These are phyloP conservation scores for Xylariaceae sp. DNA, from an alignment of 2,329 filamentous ascomycete species.

Conservation along the genomic window DNA sequence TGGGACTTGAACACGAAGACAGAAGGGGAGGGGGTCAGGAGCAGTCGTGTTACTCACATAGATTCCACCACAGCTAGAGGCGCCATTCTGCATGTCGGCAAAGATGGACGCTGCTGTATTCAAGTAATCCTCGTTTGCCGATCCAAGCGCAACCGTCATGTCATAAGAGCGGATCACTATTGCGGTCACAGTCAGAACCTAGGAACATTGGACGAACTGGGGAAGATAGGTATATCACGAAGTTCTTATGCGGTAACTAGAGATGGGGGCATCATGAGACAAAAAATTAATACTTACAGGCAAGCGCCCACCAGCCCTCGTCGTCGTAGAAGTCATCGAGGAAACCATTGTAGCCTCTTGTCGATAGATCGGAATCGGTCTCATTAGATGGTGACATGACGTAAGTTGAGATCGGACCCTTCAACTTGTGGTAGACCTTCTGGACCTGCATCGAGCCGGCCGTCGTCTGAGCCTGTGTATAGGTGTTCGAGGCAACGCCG, in stretches of 20 bases:
- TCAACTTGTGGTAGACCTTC: conserved; percentile 21
- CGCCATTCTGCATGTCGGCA: conserved; percentile 49
- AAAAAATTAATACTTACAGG: conserved; percentile 22
- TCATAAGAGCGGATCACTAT: conserved; percentile 50
- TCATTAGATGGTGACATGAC: conserved; percentile 19
- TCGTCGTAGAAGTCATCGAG: conserved; percentile 58
- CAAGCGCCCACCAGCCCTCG: conserved; percentile 61
- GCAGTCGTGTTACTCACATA: no score
- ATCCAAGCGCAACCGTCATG: conserved; percentile 34
- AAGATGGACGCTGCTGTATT: conserved; percentile 50
- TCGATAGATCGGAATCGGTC: conserved; percentile 18
- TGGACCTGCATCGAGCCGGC: conserved; percentile 22
- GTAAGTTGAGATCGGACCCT: conserved; percentile 29
- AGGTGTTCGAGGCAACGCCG: conserved; percentile 31
- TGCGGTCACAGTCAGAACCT: background rate
- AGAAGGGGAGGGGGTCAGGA: no score
- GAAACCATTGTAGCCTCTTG: conserved; percentile 42
- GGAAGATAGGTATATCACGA: background rate
- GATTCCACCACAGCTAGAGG: conserved; percentile 49
- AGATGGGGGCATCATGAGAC: background rate
- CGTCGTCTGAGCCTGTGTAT: conserved; percentile 29
- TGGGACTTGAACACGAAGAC: no score
- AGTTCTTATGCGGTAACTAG: background rate
- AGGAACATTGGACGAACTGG: background rate
- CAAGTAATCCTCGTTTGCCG: conserved; percentile 43